These are phyloP conservation scores for Acacia crassicarpa DNA, from an alignment of 306 rosid species.

Conservation along the genomic window DNA sequence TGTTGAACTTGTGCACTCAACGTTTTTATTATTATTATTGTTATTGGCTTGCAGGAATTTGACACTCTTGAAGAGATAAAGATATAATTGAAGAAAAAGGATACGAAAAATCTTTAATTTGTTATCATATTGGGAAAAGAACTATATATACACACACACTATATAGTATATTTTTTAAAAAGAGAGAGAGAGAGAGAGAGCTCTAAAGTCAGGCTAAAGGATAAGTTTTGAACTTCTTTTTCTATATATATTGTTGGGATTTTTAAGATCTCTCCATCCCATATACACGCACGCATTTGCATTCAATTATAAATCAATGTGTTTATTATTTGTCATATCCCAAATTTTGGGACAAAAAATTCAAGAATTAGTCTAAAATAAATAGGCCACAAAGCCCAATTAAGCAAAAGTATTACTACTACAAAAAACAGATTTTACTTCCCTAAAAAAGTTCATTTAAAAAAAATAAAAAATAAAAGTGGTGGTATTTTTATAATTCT, in stretches of 20 bases:
- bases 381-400: no score
- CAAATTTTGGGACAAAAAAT: no score
- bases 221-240: neutral
- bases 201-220: slow-evolving; percentile 30
- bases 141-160: neutral
- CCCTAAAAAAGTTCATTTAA: no score
- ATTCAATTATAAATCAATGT: neutral
- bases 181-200: slow-evolving; percentile 11
- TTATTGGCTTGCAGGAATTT: neutral
- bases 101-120: neutral
- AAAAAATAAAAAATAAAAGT: no score
- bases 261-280: neutral
- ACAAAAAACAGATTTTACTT: no score
- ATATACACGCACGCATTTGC: neutral
- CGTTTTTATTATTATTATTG: neutral
- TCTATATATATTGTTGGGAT: neutral
- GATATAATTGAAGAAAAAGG: neutral
- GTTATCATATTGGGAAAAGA: neutral
- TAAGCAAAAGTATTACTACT: no score
- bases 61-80: neutral
- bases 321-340: neutral
- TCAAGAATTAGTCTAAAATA: no score
- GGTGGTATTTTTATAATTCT: no score
- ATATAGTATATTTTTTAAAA: neutral
- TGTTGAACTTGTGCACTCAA: neutral